Evolutionary conservation across 148 eudicot genomes (phyloP).

Genomic region (Vaccinium vitisidaea): DNA sequence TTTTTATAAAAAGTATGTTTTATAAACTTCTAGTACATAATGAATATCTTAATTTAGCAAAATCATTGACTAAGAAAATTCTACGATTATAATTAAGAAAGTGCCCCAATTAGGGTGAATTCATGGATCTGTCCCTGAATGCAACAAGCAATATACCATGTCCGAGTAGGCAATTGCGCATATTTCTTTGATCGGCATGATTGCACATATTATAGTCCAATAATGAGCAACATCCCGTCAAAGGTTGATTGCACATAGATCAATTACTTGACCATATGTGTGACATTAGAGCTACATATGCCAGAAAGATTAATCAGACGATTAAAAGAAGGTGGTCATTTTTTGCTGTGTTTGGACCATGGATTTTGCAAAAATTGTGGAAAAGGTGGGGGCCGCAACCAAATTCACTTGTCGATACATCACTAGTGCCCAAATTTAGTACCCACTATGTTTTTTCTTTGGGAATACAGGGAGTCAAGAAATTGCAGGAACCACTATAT

Average conservation of each 20-base stretch:
- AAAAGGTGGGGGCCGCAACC: background rate
- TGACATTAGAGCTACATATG: background rate
- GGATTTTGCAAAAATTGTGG: background rate
- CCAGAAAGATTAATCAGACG: background rate
- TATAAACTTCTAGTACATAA: no score
- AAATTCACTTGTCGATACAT: background rate
- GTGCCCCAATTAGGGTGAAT: no score
- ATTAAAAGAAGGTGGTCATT: background rate
- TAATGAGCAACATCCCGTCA: background rate
- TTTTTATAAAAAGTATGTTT: no score
- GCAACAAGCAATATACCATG: background rate
- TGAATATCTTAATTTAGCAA: no score
- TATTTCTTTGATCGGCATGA: no score
- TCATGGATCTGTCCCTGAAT: background rate
- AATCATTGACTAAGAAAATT: no score
- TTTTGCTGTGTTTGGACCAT: background rate
- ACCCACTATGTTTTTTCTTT: background rate
- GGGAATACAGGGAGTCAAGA: background rate
- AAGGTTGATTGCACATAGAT: background rate
- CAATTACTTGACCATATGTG: background rate
- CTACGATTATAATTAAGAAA: no score
- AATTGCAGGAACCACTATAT: background rate
- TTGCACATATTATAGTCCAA: background rate
- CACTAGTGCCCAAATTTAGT: background rate
- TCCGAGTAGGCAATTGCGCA: background rate